Base-by-base conservation (phyloP, 192 early-diverging fungal genomes). In the Backusella australiensis region DNA sequence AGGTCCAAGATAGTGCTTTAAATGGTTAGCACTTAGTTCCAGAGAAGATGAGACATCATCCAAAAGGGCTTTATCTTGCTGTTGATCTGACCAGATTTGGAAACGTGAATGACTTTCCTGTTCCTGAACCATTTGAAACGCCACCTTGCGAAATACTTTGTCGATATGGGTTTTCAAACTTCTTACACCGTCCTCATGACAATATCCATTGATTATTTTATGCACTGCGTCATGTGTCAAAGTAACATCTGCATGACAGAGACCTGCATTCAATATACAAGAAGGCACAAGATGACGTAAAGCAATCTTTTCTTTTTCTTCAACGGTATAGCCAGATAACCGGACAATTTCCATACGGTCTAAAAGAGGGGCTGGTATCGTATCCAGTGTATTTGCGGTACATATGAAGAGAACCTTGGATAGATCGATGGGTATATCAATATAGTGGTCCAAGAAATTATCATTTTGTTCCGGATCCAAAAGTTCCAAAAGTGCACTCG, bases 341-440 rank as follows among this genome's bases (percentile, higher is more conserved):
- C 92, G 89, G 72, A 99, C 98, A 6, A 98, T 90, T 82, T 99
- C 97, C 98, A 99, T 99, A 65, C 98, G 93, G 87, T 99, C 98
- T n/a, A 98, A 85, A n/a, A 99, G 88, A 66, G 98, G 98, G 6
- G 88, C 94, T 9, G 98, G 97, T 56, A 99, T 99, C 3, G 96
- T 99, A 67, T 99, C 97, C 1, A 96, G 86, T n/a, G 94, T 90
- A 77, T 99, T 99, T 49, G 98, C 98, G 1, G 98, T 99, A 86
- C 98, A 99, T 34, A 99, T 95, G 88, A 99, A 99, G 39, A 99
- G 86, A 4, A 99, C 96, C 80, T 97, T 97, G 75, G 98, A 99
- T 29, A 99, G 87, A 79, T 99, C 96, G 6, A 99, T 88, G 0
- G 98, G 97, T 9, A 99, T 93, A 83, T 99, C 98, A 95, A 99